Evolutionary conservation across 2,329 filamentous ascomycete species (phyloP), one percentile per base, ranked within the genome.

Genomic region (Claviceps sp.): DNA sequence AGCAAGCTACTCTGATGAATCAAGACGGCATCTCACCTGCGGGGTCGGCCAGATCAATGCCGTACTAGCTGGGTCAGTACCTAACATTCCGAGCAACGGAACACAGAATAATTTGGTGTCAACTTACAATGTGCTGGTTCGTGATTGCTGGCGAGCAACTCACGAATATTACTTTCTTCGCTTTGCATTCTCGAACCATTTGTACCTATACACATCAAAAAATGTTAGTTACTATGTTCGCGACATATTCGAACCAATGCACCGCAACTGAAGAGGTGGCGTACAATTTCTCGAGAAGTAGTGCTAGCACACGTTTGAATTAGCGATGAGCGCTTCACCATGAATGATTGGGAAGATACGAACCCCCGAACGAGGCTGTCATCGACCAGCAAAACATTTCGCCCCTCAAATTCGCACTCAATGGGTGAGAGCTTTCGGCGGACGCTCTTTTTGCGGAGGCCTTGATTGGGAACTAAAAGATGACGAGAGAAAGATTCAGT

Each of bases 351-450:
- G 1, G 10, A 38, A 22, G 16, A 2, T 22, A 47, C 45, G 11
- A 30, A 39, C 50, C 17, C 89, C 7, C 90, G 80, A 4, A 95
- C 90, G 54, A 95, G 89, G 60, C 82, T 88, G 69, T 96, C 91
- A 60, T 96, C 91, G 1, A 96, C 87, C 0, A 97, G 73, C 11
- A 89, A 74, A 7, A 97, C 85, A 54, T 84, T 86, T 60, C 85
- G 84, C 58, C 79, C 87, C 53, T 82, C 75, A 68, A 96, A 96
- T 64, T 96, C 89, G 40, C 84, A 82, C 26, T 83, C 80, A 68
- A 96, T 95, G 19, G 90, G 81, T 55, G 87, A 91, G 41, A 97
- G 76, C 71, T 97, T 97, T 48, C 90, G 81, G 4, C 91, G 84
- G 10, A 97, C 89, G 58, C 88, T 85, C 69, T 91, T 91, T 62